Base-by-base conservation (phyloP, 495 filamentous ascomycete genomes). In the Aspergillus coremiiformis region DNA sequence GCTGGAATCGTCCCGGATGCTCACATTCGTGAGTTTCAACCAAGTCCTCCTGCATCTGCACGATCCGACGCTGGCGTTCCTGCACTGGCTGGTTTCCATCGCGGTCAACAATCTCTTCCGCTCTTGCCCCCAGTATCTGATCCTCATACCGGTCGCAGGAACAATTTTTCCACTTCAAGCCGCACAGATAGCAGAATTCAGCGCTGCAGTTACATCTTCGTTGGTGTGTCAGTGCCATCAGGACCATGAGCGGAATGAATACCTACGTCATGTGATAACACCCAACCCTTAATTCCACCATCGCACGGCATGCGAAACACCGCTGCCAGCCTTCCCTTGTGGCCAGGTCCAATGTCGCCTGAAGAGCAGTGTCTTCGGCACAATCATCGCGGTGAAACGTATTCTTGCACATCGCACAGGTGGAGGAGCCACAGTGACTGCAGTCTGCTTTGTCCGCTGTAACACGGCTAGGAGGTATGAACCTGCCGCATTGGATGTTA, bases 241-340 rank as follows among this genome's bases (percentile, higher is more conserved):
- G n/a, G n/a, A n/a, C n/a, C 24, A 27, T 4, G 24, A 27, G 24
- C 24, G 24, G 24, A 27, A 27, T 4, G 24, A 27, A 82, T 41
- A 75, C 74, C 51, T 78, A 84, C 20, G 76, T 83, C 49, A 84
- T 84, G 58, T 84, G 80, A 14, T 74, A 75, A 61, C 81, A 84
- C 1, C 81, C 82, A 39, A 74, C 69, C 0, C 66, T 66, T 24
- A 80, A 65, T 62, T 84, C 79, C 39, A 86, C 80, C 12, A 86
- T 61, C 17, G 65, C 75, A 30, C 77, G 66, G 51, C 81, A 86
- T 49, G 77, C 75, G 55, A 77, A 80, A 59, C 83, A 86, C 23
- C 83, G 66, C 59, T 72, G 65, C 83, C 81, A 85, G 20, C 79
- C 78, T 17, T 74, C 69, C 30, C 64, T 70, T 54, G 78, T 73